These are phyloP conservation scores for Microbotryum lychnidis-dioicae DNA, from an alignment of 1,284 basidiomycete species.

Conservation along the genomic window DNA sequence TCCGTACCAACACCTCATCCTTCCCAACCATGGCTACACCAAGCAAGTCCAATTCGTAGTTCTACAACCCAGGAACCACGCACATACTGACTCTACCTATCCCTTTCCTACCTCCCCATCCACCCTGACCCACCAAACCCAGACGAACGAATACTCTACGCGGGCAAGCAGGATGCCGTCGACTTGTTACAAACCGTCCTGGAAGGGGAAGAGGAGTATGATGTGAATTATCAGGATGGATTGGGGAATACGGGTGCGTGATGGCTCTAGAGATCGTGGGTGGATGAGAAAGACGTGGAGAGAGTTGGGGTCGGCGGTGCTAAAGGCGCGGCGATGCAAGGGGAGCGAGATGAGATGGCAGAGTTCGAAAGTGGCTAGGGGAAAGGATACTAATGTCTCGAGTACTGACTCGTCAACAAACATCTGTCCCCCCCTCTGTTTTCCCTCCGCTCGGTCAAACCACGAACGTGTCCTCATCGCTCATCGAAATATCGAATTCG, in stretches of 20 bases:
- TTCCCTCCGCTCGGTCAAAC: constrained; percentile 1
- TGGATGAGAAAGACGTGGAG: not conserved
- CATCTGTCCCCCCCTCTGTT: not conserved
- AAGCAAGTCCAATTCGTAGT: too few relatives aligned
- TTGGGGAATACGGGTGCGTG: constrained; percentile 26
- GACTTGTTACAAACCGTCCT: constrained; percentile 59
- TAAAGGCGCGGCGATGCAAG: constrained; percentile 41
- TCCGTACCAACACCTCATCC: too few relatives aligned
- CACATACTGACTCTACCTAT: too few relatives aligned
- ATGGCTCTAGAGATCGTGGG: not conserved
- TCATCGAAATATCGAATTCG: too few relatives aligned
- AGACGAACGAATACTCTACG: constrained; percentile 68
- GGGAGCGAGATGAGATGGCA: constrained; percentile 40
- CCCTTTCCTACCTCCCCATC: not conserved
- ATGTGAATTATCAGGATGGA: constrained; percentile 70
- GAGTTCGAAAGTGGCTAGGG: constrained; percentile 55
- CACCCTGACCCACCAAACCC: not conserved
- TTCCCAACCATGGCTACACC: too few relatives aligned
- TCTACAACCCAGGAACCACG: too few relatives aligned
- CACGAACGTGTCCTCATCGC: constrained; percentile 2
- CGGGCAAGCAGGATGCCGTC: constrained; percentile 66
- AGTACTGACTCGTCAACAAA: not conserved
- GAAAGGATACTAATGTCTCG: not conserved
- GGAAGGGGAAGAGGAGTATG: constrained; percentile 39
- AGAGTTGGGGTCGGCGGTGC: constrained; percentile 1